Conservation (phyloP, 352 stramenopile species). For the Pythium diclinum region DNA sequence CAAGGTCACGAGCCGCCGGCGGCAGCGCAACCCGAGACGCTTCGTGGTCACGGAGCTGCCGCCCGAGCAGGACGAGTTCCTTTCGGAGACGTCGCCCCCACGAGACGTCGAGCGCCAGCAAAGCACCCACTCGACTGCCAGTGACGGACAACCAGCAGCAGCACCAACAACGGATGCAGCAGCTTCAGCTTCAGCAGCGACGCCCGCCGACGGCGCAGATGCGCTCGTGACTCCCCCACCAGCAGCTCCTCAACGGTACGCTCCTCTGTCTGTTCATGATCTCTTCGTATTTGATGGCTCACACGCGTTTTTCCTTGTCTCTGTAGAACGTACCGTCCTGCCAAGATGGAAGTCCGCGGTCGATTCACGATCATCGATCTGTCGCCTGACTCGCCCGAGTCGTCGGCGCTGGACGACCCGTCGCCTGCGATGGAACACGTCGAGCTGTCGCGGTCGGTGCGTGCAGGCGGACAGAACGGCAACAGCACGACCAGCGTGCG, state of each 20-base stretch:
- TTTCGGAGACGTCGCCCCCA: slow-evolving; percentile 4
- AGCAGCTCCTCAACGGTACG: slow-evolving; percentile 5
- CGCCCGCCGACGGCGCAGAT: neutral
- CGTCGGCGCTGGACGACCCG: slow-evolving; percentile 28
- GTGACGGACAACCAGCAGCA: neutral
- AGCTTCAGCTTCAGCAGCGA: neutral
- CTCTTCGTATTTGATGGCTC: too few species aligned
- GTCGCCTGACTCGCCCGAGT: slow-evolving; percentile 53
- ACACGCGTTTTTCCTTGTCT: neutral
- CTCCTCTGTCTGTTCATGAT: neutral
- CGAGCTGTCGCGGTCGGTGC: slow-evolving; percentile 20
- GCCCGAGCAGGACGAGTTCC: slow-evolving; percentile 34
- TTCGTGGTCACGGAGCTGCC: slow-evolving; percentile 76
- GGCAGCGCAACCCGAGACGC: slow-evolving; percentile 50
- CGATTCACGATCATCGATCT: slow-evolving; percentile 84
- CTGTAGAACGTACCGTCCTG: slow-evolving; percentile 17
- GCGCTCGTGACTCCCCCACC: neutral
- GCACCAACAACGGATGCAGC: neutral
- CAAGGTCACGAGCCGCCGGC: slow-evolving; percentile 34
- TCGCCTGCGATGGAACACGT: slow-evolving; percentile 31
- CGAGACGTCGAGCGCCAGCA: neutral
- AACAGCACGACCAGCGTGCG: slow-evolving; percentile 15
- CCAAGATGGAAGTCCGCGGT: slow-evolving; percentile 68
- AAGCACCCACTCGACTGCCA: neutral
- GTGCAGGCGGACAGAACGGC: neutral